A percentile compares a stretch with the other conserved stretches of the same genome.
These are phyloP conservation scores for Beauveria sp. DNA, from an alignment of 2,329 filamentous ascomycete genomes.

Conservation along the genomic window DNA sequence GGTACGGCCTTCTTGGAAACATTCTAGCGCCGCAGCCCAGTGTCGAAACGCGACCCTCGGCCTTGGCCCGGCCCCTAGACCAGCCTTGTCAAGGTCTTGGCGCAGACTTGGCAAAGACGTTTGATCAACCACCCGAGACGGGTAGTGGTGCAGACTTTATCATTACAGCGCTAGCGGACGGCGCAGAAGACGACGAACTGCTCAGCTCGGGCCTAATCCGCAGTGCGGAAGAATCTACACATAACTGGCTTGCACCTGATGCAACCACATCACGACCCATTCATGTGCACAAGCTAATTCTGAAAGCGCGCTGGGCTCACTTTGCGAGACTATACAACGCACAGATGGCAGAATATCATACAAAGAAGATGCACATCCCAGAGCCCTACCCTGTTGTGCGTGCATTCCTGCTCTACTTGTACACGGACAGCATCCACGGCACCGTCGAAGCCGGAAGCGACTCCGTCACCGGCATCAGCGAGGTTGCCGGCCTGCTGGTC, in stretches of 20 bases:
- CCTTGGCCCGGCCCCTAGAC: constrained; percentile 39
- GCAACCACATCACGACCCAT: constrained; percentile 71
- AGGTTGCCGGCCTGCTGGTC: constrained; percentile 89
- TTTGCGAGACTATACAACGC: constrained; percentile 86
- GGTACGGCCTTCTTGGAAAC: constrained; percentile 85
- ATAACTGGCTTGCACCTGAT: constrained; percentile 54
- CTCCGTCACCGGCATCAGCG: constrained; percentile 69
- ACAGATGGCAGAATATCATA: constrained; percentile 96
- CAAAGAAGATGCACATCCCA: constrained; percentile 94
- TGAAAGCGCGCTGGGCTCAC: constrained; percentile 94
- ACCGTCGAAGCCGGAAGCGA: constrained; percentile 47
- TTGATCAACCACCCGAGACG: constrained; percentile 76
- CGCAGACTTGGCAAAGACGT: constrained; percentile 75
- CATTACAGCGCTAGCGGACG: constrained; percentile 80
- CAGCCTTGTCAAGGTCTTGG: constrained; percentile 64
- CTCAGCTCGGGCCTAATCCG: constrained; percentile 44
- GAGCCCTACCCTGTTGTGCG: constrained; percentile 92
- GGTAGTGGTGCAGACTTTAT: constrained; percentile 87
- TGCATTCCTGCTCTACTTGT: constrained; percentile 92
- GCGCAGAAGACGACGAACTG: constrained; percentile 60
- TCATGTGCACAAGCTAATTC: constrained; percentile 88
- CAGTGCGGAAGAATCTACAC: constrained; percentile 34
- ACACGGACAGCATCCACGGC: constrained; percentile 80
- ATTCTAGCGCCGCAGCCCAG: constrained; percentile 52
- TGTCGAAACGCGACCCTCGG: constrained; percentile 41